These are phyloP conservation scores for Atkinsonella hypoxylon DNA, from an alignment of 2,329 filamentous ascomycete species.

Conservation along the genomic window DNA sequence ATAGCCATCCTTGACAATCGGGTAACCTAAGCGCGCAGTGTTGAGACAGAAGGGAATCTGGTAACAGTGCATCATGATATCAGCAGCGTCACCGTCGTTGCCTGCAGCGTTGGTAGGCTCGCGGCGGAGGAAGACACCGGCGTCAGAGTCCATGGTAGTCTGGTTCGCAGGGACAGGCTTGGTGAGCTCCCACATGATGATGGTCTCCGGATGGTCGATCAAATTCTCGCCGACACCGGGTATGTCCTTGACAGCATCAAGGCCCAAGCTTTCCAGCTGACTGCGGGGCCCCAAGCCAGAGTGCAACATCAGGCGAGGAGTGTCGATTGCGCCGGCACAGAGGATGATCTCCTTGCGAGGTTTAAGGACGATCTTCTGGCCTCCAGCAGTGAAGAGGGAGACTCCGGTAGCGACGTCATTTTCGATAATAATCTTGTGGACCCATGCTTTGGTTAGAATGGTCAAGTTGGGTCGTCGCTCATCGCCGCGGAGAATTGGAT, in stretches of 20 bases:
- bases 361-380: conserved; percentile 41
- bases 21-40: conserved; percentile 67
- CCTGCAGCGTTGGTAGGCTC: conserved; percentile 55
- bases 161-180: conserved; percentile 63
- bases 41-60: conserved; percentile 88
- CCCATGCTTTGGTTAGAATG: conserved; percentile 78
- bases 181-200: conserved; percentile 66
- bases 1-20: conserved; percentile 50
- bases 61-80: conserved; percentile 96
- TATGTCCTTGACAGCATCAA: conserved; percentile 43
- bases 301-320: conserved; percentile 52
- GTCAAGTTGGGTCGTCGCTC: conserved; percentile 77
- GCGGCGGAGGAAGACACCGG: conserved; percentile 76
- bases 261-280: conserved; percentile 40
- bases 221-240: conserved; percentile 50
- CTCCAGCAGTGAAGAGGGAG: conserved; percentile 47
- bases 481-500: conserved; percentile 74
- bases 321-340: conserved; percentile 71
- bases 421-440: conserved; percentile 65
- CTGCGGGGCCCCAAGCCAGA: conserved; percentile 44
- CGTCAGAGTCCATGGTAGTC: conserved; percentile 86
- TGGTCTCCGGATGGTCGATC: conserved; percentile 47
- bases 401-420: conserved; percentile 63
- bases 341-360: conserved; percentile 68
- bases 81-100: conserved; percentile 63